Conservation (phyloP, 257 asterid genomes). For the Haberlea rhodopensis region DNA sequence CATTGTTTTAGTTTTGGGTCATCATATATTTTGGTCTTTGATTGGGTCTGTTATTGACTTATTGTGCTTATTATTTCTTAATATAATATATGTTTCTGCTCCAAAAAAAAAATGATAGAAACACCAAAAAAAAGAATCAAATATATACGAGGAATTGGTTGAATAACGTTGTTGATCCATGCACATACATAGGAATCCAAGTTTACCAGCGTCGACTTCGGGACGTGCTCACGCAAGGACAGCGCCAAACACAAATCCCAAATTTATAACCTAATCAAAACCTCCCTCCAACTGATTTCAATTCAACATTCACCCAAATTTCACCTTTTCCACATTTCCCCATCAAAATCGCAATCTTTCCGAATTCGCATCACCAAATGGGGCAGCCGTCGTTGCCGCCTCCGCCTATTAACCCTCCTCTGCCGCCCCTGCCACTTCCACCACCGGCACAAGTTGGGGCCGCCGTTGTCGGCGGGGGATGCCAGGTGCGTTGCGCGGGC, state of each 20-base stretch:
- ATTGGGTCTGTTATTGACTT: too few species aligned
- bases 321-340: conserved; percentile 19
- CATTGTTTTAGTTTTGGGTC: too few species aligned
- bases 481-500: conserved; percentile 96
- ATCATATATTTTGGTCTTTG: too few species aligned
- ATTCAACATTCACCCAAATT: conserved; percentile 27
- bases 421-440: conserved; percentile 48
- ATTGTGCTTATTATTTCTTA: too few species aligned
- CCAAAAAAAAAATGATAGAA: too few species aligned
- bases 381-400: conserved; percentile 81
- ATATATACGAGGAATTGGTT: neutral
- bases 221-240: conserved; percentile 14
- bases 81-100: too few species aligned
- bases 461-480: conserved; percentile 36
- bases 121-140: too few species aligned
- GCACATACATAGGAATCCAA: neutral
- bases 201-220: conserved; percentile 22
- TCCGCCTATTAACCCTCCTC: conserved; percentile 48
- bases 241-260: conserved; percentile 49
- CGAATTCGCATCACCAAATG: conserved; percentile 31
- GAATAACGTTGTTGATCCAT: neutral
- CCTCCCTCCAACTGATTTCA: conserved; percentile 29
- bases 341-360: conserved; percentile 18
- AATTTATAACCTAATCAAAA: conserved; percentile 30
- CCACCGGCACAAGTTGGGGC: conserved; percentile 38